Conservation (phyloP, 2,329 filamentous ascomycete species). For the Aspergillus ibericus region DNA sequence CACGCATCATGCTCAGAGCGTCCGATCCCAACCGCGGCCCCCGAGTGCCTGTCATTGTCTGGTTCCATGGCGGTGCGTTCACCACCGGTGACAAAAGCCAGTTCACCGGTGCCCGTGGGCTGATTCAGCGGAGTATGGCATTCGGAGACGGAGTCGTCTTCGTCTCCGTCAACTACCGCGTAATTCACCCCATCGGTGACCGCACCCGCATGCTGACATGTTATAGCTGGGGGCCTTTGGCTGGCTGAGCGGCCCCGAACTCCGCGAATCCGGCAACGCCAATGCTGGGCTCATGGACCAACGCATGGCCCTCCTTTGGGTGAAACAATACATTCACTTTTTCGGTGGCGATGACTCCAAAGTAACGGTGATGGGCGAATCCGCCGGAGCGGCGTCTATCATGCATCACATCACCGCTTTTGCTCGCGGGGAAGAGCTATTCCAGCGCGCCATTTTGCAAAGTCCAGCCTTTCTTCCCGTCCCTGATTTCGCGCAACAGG, state of each 20-base stretch:
- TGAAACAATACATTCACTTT: not conserved
- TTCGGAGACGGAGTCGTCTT: not conserved
- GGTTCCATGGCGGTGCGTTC: not conserved
- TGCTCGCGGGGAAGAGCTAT: not conserved
- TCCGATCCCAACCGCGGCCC: not conserved
- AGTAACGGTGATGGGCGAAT: not conserved
- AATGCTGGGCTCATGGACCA: not conserved
- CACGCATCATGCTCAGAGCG: not conserved
- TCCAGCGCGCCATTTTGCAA: not conserved
- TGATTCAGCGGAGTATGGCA: not conserved
- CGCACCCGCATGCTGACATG: not conserved
- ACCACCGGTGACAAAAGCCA: not conserved
- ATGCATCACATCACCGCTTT: not conserved
- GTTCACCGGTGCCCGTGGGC: not conserved
- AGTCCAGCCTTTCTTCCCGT: not conserved
- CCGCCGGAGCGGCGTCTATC: not conserved
- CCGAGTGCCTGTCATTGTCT: not conserved
- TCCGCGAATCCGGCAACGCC: not conserved
- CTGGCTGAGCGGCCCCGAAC: not conserved
- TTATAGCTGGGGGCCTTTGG: not conserved
- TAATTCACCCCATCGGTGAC: not conserved
- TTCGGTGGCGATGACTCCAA: not conserved
- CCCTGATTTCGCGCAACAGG: not conserved
- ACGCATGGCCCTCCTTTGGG: not conserved
- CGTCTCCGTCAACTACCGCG: not conserved